Evolutionary conservation across 805 yeast species (phyloP).

Genomic region (Starmerella geochares): DNA sequence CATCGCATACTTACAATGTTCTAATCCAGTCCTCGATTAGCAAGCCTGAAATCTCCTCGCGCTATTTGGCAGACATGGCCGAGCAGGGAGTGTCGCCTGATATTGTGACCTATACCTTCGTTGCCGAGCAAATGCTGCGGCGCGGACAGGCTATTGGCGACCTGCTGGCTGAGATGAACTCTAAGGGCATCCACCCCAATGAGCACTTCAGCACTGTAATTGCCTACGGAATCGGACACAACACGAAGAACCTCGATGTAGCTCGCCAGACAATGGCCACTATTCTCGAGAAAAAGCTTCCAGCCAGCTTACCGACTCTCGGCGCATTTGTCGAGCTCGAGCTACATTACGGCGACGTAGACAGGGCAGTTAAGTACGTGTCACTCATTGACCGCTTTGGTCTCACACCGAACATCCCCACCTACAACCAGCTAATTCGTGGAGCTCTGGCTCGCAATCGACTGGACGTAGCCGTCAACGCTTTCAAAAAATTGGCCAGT

Average conservation of each 20-base stretch:
- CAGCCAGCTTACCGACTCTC: constrained; percentile 28
- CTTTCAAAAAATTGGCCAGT: constrained; percentile 20
- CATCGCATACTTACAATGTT: constrained; percentile 43
- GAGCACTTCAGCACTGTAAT: constrained; percentile 42
- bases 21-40: constrained; percentile 39
- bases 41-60: constrained; percentile 35
- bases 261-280: constrained; percentile 40
- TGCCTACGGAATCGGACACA: constrained; percentile 44
- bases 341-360: constrained; percentile 24
- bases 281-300: constrained; percentile 12
- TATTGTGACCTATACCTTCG: constrained; percentile 51
- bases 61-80: constrained; percentile 41
- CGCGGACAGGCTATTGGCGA: constrained; percentile 36
- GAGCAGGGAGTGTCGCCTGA: constrained; percentile 41
- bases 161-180: constrained; percentile 34
- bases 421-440: constrained; percentile 29
- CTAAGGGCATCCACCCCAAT: constrained; percentile 35
- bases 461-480: constrained; percentile 21
- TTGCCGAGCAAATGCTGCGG: constrained; percentile 47
- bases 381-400: constrained; percentile 24
- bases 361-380: constrained; percentile 20
- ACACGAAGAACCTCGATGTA: constrained; percentile 39
- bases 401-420: constrained; percentile 26
- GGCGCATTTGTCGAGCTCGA: constrained; percentile 30
- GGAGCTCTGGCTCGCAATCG: constrained; percentile 22